A percentile compares a stretch with the other conserved stretches of the same genome.
phyloP scores from a whole-genome alignment of 225 moss, liverwort and hornwort genomes.

The Asterella californica region DNA sequence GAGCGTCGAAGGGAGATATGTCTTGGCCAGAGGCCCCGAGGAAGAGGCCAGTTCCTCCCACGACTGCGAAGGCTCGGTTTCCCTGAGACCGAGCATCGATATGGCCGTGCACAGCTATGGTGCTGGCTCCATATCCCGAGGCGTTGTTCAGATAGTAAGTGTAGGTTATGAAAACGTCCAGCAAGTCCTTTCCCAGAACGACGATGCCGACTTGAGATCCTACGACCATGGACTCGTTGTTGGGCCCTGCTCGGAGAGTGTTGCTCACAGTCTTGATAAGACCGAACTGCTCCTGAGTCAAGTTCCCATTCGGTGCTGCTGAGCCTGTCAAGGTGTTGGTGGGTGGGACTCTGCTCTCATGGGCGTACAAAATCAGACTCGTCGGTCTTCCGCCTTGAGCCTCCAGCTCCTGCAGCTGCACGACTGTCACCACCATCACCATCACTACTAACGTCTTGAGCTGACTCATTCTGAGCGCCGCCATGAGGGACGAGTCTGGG shows the following conservation, averaged over 20 bases:
- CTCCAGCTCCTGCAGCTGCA: slow-evolving; percentile 3
- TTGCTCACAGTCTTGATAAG: slow-evolving; percentile 28
- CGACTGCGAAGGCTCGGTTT: slow-evolving; percentile 22
- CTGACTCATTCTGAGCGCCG: background rate
- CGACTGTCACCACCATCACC: background rate
- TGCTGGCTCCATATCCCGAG: slow-evolving; percentile 13
- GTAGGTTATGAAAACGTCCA: slow-evolving; percentile 21
- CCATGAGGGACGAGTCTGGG: slow-evolving; percentile 12
- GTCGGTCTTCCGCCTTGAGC: background rate
- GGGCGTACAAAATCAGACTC: slow-evolving; percentile 13
- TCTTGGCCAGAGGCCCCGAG: slow-evolving; percentile 15
- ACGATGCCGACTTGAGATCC: slow-evolving; percentile 20
- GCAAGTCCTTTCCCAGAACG: slow-evolving; percentile 10
- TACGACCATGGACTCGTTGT: background rate
- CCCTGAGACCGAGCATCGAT: slow-evolving; percentile 2
- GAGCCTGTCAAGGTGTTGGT: slow-evolving; percentile 13
- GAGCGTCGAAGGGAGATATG: background rate
- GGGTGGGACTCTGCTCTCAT: slow-evolving; percentile 14
- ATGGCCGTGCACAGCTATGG: slow-evolving; percentile 32
- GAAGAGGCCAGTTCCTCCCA: slow-evolving; percentile 26
- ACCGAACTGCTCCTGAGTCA: slow-evolving; percentile 10
- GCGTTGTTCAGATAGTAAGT: slow-evolving; percentile 22
- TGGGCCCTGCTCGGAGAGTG: slow-evolving; percentile 3
- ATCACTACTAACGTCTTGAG: background rate
- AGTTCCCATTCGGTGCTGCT: slow-evolving; percentile 15